phyloP scores from a whole-genome alignment of 495 filamentous ascomycete genomes.

The Penicillium psychrofluorescens region DNA sequence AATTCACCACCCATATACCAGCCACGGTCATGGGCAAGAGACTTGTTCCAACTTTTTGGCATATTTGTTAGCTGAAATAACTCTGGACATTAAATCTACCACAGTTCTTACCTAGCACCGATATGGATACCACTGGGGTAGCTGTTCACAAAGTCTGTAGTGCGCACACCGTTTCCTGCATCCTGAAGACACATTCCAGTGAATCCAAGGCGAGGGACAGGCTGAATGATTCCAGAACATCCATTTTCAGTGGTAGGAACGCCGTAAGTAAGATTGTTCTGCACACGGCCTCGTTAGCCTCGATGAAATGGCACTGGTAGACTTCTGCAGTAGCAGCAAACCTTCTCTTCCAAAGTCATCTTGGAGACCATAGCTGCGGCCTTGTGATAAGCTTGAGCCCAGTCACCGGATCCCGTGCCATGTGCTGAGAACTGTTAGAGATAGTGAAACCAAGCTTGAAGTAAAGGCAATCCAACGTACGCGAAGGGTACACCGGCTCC shows the following conservation, averaged over 20 bases:
- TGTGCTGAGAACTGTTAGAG: constrained; percentile 7
- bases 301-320: not conserved
- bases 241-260: constrained; percentile 23
- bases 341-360: constrained; percentile 55
- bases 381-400: constrained; percentile 42
- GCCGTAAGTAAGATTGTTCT: constrained; percentile 43
- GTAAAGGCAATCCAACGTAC: constrained; percentile 11
- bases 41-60: constrained; percentile 35
- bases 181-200: constrained; percentile 58
- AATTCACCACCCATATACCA: constrained; percentile 45
- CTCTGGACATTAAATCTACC: not conserved
- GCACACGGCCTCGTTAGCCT: not conserved
- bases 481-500: constrained; percentile 48
- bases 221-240: constrained; percentile 45
- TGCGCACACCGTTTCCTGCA: constrained; percentile 53
- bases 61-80: not conserved
- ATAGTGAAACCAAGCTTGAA: not conserved
- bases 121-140: constrained; percentile 52
- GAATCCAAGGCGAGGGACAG: constrained; percentile 48
- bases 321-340: not conserved
- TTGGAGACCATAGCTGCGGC: constrained; percentile 43
- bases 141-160: constrained; percentile 52
- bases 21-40: constrained; percentile 52
- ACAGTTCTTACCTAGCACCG: constrained; percentile 28
- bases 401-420: constrained; percentile 22